Evolutionary conservation across 192 early-diverging fungal genomes (phyloP), one percentile per base, ranked within the genome.

Genomic region (Allomyces javanicus): DNA sequence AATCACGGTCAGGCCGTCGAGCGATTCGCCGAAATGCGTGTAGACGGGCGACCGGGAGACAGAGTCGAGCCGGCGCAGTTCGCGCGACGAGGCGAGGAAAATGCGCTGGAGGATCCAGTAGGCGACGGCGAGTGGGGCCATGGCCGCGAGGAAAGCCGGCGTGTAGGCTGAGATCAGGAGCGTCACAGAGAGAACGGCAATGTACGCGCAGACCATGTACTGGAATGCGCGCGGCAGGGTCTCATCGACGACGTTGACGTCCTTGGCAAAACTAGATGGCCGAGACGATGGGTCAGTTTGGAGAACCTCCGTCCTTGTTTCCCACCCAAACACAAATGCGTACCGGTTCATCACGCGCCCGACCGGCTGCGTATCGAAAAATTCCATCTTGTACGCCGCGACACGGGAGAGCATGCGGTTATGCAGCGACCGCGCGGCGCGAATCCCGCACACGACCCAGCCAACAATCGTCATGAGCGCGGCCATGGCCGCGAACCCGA

Each of bases 291-390:
- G 33, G 33, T 40, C 33, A 40, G 33, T 40, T 40, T 40, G 33
- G 33, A 40, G 3, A 0, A 40, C 3, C 2, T 3, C 33, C 3
- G 9, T 9, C 7, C 33, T 0, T 0, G 33, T 9, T 7, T 9
- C 0, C 4, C 7, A 40, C 0, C 4, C 7, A 40, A 7, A 7
- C 7, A 40, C 33, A 40, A 23, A 63, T n/a, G n/a, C 63, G 24
- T 44, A 86, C 61, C 86, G 79, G 69, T 90, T 90, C 69, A 90
- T 77, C 45, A 90, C 83, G 25, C 87, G 80, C 58, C 88, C 88
- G 27, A 87, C 63, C 25, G 88, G 88, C 25, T 85, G 87, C 25
- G 85, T 84, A 40, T 90, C 86, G 68, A 86, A 88, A 24, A 96
- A 93, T 4, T 74, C 75, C 63, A 86, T 80, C 9, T 89, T 89